A percentile compares a stretch with the other conserved stretches of the same genome.
phyloP scores from a whole-genome alignment of 306 rosid genomes.

The Abrus precatorius region DNA sequence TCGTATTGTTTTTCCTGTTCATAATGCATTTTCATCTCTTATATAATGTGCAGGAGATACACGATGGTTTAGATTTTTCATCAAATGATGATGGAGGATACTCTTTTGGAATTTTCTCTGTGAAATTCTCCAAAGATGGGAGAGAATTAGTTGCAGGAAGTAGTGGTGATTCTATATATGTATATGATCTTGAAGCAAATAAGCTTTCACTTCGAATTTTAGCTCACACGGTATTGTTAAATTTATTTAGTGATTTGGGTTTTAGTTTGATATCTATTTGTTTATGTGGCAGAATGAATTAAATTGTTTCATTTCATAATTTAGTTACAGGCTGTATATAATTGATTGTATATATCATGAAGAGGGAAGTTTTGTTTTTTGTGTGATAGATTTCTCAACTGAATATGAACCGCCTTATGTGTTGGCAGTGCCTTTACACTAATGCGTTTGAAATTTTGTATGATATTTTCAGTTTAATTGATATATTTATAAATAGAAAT shows the following conservation, averaged over 20 bases:
- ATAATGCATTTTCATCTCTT: constrained; percentile 43
- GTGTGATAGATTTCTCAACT: constrained; percentile 15
- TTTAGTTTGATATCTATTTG: constrained; percentile 29
- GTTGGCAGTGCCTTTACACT: constrained; percentile 1
- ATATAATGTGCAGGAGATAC: constrained; percentile 80
- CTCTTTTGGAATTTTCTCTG: constrained; percentile 84
- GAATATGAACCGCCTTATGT: constrained; percentile 35
- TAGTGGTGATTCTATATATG: constrained; percentile 81
- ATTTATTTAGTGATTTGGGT: constrained; percentile 23
- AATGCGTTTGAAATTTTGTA: constrained; percentile 21
- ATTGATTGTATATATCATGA: constrained; percentile 31
- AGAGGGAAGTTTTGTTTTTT: constrained; percentile 1
- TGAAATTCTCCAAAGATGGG: constrained; percentile 91
- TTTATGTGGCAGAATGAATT: constrained; percentile 22
- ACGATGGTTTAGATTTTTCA: constrained; percentile 83
- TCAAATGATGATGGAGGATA: constrained; percentile 65
- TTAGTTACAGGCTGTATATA: constrained; percentile 24
- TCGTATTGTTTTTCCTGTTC: constrained; percentile 26
- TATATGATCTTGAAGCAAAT: constrained; percentile 91
- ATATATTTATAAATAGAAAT: constrained; percentile 23
- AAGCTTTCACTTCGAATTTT: constrained; percentile 82
- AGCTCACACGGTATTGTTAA: constrained; percentile 74
- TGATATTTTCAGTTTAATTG: neutral
- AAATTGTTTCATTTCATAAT: constrained; percentile 20
- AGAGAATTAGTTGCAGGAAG: constrained; percentile 94